Conservation (phyloP, 116 monocot species). For the Trichopus zeylanicus region DNA sequence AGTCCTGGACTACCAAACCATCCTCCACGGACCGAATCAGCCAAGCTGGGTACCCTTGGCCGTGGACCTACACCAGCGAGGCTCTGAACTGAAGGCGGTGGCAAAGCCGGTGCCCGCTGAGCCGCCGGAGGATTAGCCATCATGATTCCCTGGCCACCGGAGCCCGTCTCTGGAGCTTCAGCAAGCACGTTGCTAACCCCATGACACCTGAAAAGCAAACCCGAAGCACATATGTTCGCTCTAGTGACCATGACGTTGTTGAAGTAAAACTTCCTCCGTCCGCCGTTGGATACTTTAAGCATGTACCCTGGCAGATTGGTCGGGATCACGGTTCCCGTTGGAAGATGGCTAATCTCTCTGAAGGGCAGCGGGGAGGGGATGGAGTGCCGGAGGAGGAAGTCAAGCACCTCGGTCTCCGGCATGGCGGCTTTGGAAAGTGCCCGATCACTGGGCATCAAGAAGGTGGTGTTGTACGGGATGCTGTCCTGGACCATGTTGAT, state of each 20-base stretch:
- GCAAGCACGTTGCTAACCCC: too few species aligned
- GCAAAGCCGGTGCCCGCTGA: too few species aligned
- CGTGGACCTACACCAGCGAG: too few species aligned
- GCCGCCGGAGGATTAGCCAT: too few species aligned
- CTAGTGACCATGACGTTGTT: slow-evolving; percentile 24
- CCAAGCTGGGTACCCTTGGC: too few species aligned
- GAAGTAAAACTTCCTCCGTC: slow-evolving; percentile 27
- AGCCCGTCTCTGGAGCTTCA: too few species aligned
- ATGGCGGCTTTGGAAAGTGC: slow-evolving; percentile 31
- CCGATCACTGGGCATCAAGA: slow-evolving; percentile 52
- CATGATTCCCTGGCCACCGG: too few species aligned
- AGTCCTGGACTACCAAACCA: too few species aligned
- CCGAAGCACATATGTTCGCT: slow-evolving; percentile 29
- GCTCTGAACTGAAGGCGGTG: too few species aligned
- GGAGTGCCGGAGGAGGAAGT: slow-evolving; percentile 45
- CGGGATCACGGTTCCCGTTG: slow-evolving; percentile 32
- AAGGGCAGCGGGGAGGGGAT: slow-evolving; percentile 24
- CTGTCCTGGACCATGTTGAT: slow-evolving; percentile 45
- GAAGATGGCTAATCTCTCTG: slow-evolving; percentile 30
- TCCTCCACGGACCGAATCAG: too few species aligned
- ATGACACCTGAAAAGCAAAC: slow-evolving; percentile 46
- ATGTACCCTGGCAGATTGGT: slow-evolving; percentile 16
- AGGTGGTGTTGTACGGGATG: slow-evolving; percentile 46
- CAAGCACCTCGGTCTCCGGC: slow-evolving; percentile 22
- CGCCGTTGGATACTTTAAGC: slow-evolving; percentile 17